These are phyloP conservation scores for Cyberlindnera bimundalis DNA, from an alignment of 805 yeast genomes.

Conservation along the genomic window DNA sequence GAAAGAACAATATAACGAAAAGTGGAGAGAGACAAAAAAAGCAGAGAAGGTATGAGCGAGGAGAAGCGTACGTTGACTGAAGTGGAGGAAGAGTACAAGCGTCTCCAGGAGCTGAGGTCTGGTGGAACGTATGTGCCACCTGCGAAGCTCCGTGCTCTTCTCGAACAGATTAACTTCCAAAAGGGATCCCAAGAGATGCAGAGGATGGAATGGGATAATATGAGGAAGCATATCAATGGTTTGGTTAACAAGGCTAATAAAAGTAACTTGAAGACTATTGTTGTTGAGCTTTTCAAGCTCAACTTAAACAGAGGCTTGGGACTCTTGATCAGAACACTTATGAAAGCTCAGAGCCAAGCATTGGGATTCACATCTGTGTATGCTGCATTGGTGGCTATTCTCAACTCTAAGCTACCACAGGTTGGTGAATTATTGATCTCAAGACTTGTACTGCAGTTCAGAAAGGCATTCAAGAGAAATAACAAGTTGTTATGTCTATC, in stretches of 20 bases:
- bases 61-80: not conserved
- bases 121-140: slow-evolving; percentile 55
- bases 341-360: slow-evolving; percentile 49
- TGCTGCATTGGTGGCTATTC: slow-evolving; percentile 53
- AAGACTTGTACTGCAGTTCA: slow-evolving; percentile 57
- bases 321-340: slow-evolving; percentile 50
- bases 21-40: not conserved
- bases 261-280: slow-evolving; percentile 45
- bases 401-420: slow-evolving; percentile 67
- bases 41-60: not conserved
- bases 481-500: slow-evolving; percentile 43
- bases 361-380: slow-evolving; percentile 43
- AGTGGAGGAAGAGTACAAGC: slow-evolving; percentile 34
- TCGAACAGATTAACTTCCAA: slow-evolving; percentile 32
- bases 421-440: slow-evolving; percentile 56
- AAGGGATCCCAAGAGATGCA: slow-evolving; percentile 43
- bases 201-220: slow-evolving; percentile 51
- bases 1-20: not conserved
- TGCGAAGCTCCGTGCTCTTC: slow-evolving; percentile 43
- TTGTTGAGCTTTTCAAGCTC: slow-evolving; percentile 47
- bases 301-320: slow-evolving; percentile 65
- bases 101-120: slow-evolving; percentile 34
- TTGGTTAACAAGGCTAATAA: slow-evolving; percentile 43
- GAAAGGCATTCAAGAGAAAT: slow-evolving; percentile 46
- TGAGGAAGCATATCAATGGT: slow-evolving; percentile 45